These are phyloP conservation scores for Oryza meridionalis DNA, from an alignment of 176 grass and related monocot species.

Conservation along the genomic window DNA sequence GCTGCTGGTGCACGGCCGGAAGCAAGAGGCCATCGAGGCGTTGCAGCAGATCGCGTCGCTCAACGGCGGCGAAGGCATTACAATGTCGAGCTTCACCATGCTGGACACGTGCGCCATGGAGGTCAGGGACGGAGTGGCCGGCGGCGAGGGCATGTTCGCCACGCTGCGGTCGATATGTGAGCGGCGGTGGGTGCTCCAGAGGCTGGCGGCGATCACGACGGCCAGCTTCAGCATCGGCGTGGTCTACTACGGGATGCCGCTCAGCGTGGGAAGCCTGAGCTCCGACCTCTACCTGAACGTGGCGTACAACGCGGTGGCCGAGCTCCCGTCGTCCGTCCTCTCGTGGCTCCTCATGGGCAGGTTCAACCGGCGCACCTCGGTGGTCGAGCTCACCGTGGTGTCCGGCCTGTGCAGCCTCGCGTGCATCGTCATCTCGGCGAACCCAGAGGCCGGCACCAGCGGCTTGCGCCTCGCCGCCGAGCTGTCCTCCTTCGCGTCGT, in stretches of 20 bases:
- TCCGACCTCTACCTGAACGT: slow-evolving; percentile 84
- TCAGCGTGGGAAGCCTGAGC: slow-evolving; percentile 82
- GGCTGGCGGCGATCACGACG: slow-evolving; percentile 65
- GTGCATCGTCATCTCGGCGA: slow-evolving; percentile 47
- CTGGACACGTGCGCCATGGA: slow-evolving; percentile 45
- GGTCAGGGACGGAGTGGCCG: not conserved
- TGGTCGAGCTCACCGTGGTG: slow-evolving; percentile 47
- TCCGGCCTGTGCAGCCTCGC: slow-evolving; percentile 56
- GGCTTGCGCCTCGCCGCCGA: slow-evolving; percentile 59
- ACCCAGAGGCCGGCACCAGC: not conserved
- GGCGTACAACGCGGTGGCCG: slow-evolving; percentile 73
- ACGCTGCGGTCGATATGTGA: slow-evolving; percentile 55
- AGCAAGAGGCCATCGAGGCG: slow-evolving; percentile 69
- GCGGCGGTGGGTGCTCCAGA: slow-evolving; percentile 65
- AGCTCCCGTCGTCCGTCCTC: slow-evolving; percentile 64
- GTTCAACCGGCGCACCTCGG: slow-evolving; percentile 60
- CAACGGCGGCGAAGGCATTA: slow-evolving; percentile 42
- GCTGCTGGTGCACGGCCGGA: slow-evolving; percentile 81
- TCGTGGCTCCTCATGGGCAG: slow-evolving; percentile 54
- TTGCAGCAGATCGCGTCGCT: slow-evolving; percentile 58
- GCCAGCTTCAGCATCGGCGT: slow-evolving; percentile 66
- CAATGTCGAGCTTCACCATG: slow-evolving; percentile 80
- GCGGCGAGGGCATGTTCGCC: slow-evolving; percentile 37
- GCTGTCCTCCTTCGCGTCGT: slow-evolving; percentile 73
- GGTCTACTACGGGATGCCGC: slow-evolving; percentile 90